Conservation (phyloP, 805 yeast species). For the Blastobotrys peoriensis region DNA sequence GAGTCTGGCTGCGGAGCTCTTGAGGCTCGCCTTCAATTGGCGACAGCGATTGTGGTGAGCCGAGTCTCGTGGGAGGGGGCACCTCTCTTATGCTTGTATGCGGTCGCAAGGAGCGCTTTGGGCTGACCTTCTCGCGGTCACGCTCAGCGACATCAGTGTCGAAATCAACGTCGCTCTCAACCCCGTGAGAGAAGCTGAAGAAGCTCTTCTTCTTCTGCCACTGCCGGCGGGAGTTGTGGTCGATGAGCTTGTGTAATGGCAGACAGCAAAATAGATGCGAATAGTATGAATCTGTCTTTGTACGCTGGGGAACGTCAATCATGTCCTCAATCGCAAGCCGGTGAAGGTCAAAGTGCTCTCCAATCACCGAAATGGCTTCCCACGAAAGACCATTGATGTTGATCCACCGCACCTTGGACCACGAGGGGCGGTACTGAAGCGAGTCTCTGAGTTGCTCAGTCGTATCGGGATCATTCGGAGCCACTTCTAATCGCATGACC, state of each 20-base stretch:
- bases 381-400: conserved; percentile 57
- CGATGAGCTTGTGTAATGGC: conserved; percentile 45
- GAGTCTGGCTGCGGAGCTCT: no score
- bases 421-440: conserved; percentile 36
- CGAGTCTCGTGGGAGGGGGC: no score
- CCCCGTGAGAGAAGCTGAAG: conserved; percentile 11
- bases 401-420: conserved; percentile 52
- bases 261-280: conserved; percentile 48
- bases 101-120: not conserved
- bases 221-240: conserved; percentile 17
- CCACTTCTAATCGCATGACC: conserved; percentile 39
- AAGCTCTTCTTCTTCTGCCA: not conserved
- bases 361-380: conserved; percentile 49
- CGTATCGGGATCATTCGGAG: conserved; percentile 5
- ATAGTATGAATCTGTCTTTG: conserved; percentile 50
- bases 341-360: conserved; percentile 42
- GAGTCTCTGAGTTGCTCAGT: conserved; percentile 24
- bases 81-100: no score
- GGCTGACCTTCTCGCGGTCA: not conserved
- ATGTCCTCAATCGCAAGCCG: conserved; percentile 55
- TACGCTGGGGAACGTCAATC: conserved; percentile 57
- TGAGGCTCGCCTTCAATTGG: no score
- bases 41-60: no score
- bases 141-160: no score
- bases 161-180: no score